Base-by-base conservation (phyloP, 176 grass and related monocot species). In the Musa beccarii region DNA sequence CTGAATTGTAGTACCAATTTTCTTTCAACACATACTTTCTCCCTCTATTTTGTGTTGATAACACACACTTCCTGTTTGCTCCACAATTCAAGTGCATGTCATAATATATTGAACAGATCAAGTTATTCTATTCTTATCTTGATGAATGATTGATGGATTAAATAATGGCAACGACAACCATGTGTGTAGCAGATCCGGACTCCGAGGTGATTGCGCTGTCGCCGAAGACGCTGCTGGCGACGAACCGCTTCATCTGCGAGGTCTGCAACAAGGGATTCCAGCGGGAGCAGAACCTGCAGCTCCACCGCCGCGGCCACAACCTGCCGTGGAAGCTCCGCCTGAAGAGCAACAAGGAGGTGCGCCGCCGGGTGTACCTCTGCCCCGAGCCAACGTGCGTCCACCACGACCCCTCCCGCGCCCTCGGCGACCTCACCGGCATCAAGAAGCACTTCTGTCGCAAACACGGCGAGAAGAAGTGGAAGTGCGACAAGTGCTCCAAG, bases 391-490 rank as follows among this genome's bases (percentile, higher is more conserved):
- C 86, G 22, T 99, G 96, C 74, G 96, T 99, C 22, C 96, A 99
- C 81, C 91, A 99, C 79, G 88, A 99, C 81, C 96, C 96, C 13
- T 59, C 96, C 9, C 86, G 96, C 29, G 91, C 96, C 43, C 90
- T 99, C 10, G 96, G 96, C 56, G 96, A 99, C 81, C 88, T 99
- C 26, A 99, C 96, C 10, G 96, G 96, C 20, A 99, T 99, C 86
- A 99, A 99, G 82, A 99, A 99, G 91, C 96, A 99, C 76, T 99
- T 99, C 76, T 99, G 86, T 84, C 91, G 96, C 77, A 99, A 99
- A 83, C 96, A 99, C 68, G 96, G 96, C 54, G 96, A 99, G 91
- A 99, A 99, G 88, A 99, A 92, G 81, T 99, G 96, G 96, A 99
- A 99, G 86, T 99, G 96, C 24, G 96, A 95, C 34, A 99, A 99